phyloP scores from a whole-genome alignment of 805 yeast species.

The Barnettozyma salicaria region DNA sequence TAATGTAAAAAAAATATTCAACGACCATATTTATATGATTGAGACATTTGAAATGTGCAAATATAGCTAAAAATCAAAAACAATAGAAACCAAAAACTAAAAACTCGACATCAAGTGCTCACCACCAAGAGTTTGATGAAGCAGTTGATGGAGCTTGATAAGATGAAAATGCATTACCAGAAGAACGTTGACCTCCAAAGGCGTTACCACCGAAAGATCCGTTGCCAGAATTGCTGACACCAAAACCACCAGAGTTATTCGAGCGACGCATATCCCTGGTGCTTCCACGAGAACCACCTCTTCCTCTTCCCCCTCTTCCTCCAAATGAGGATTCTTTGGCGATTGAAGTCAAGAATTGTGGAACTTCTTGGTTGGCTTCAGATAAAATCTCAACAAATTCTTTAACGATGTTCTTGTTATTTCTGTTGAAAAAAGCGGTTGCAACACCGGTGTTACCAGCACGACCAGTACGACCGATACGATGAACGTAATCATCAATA shows the following conservation, averaged over 20 bases:
- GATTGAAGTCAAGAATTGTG: conserved; percentile 75
- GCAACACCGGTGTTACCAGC: conserved; percentile 99
- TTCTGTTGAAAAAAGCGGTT: conserved; percentile 96
- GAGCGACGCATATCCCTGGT: conserved; percentile 47
- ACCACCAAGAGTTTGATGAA: conserved; percentile 12
- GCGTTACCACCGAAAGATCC: conserved; percentile 12
- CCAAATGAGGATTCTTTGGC: conserved; percentile 67
- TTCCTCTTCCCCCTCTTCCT: conserved; percentile 43
- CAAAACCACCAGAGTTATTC: conserved; percentile 20
- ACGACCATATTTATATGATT: conserved; percentile 11
- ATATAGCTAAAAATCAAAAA: conserved; percentile 5
- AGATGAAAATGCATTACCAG: conserved; percentile 16
- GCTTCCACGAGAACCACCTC: conserved; percentile 44
- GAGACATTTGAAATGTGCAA: conserved; percentile 18
- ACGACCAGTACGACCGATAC: conserved; percentile 99
- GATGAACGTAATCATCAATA: conserved; percentile 97
- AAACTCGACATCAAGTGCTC: neutral
- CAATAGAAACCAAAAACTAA: conserved; percentile 2
- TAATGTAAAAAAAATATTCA: conserved; percentile 1
- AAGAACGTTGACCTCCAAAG: conserved; percentile 10
- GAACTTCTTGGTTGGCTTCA: conserved; percentile 98
- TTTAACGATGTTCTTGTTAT: conserved; percentile 82
- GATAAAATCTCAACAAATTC: conserved; percentile 79
- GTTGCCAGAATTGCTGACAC: conserved; percentile 10
- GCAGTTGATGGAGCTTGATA: conserved; percentile 20